Conservation (phyloP, 139 green algal species). For the Dunaliella primolecta region DNA sequence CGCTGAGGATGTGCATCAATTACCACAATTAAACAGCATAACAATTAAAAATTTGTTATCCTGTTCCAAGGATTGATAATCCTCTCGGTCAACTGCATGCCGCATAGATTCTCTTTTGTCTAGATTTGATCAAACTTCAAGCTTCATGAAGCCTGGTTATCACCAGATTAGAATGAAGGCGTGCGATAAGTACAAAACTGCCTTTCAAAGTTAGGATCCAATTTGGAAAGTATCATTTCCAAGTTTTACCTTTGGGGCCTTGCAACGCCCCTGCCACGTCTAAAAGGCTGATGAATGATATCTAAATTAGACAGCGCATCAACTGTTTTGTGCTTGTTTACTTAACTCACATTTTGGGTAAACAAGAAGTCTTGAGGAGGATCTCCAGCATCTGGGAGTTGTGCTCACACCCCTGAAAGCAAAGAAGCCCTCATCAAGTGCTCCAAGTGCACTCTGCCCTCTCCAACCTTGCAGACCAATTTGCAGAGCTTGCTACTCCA, state of each 20-base stretch:
- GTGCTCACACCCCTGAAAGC: background rate
- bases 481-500: too few relatives aligned
- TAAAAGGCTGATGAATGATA: constrained; percentile 34
- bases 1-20: background rate
- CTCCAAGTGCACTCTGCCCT: background rate
- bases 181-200: constrained; percentile 14
- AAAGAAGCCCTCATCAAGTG: background rate
- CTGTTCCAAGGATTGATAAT: constrained; percentile 46
- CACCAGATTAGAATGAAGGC: constrained; percentile 10
- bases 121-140: too few relatives aligned
- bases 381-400: background rate
- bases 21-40: background rate
- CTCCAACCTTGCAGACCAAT: background rate
- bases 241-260: constrained; percentile 44
- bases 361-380: background rate
- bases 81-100: constrained; percentile 32
- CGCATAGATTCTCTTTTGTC: constrained; percentile 30
- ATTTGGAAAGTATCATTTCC: constrained; percentile 35
- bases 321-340: constrained; percentile 27
- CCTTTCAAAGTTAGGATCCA: constrained; percentile 25
- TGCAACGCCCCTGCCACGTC: constrained; percentile 54
- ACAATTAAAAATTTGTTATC: constrained; percentile 30
- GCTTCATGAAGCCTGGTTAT: constrained; percentile 32
- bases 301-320: constrained; percentile 7
- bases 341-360: constrained; percentile 31